phyloP scores from a whole-genome alignment of 176 grass and related monocot species.

The Avena atlantica region DNA sequence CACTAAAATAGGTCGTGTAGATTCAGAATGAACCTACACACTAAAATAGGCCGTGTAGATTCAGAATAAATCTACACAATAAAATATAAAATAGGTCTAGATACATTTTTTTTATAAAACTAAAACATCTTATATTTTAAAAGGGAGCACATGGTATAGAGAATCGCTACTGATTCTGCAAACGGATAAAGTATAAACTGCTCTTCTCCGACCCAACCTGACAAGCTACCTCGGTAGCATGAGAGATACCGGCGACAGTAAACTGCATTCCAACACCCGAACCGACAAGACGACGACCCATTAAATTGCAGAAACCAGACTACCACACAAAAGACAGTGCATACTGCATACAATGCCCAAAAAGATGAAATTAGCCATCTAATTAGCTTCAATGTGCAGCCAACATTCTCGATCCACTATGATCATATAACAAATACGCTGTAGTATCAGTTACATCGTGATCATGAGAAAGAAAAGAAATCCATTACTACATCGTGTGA shows the following conservation, averaged over 20 bases:
- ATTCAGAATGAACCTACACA: too few relatives aligned
- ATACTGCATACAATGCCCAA: neutral
- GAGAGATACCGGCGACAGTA: neutral
- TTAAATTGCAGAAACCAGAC: neutral
- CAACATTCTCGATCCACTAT: neutral
- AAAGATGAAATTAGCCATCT: neutral
- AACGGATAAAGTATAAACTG: neutral
- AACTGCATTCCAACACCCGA: neutral
- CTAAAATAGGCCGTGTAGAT: too few relatives aligned
- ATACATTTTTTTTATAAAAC: too few relatives aligned
- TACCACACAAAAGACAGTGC: neutral
- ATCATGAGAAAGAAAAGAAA: too few relatives aligned
- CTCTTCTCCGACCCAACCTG: neutral
- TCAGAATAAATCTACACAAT: too few relatives aligned
- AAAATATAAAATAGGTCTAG: too few relatives aligned
- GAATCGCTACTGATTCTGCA: neutral
- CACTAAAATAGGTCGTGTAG: too few relatives aligned
- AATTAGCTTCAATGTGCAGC: neutral
- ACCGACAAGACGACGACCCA: neutral
- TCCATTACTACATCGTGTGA: slow-evolving; percentile 16
- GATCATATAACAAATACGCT: neutral
- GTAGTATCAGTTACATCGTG: neutral
- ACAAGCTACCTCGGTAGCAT: too few relatives aligned
- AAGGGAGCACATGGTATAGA: neutral
- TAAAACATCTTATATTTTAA: too few relatives aligned